Conservation (phyloP, 2,329 filamentous ascomycete genomes). For the Phyllosticta paracitricarpa region DNA sequence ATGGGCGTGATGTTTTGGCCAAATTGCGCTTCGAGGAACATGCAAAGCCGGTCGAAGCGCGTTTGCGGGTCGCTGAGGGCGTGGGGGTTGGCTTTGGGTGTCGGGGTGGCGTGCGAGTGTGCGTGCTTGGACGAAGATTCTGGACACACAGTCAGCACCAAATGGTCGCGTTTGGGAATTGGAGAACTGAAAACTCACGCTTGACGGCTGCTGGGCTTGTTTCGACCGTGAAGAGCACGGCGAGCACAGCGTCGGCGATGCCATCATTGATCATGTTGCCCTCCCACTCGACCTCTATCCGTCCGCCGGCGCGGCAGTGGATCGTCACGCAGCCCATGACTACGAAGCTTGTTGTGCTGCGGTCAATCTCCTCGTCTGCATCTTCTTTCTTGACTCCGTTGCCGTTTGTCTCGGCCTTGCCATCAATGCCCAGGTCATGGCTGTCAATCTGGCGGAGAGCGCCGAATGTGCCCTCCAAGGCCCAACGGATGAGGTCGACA, state of each 20-base stretch:
- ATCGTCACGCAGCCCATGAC: slow-evolving; percentile 89
- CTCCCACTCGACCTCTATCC: slow-evolving; percentile 92
- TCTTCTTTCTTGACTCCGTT: slow-evolving; percentile 40
- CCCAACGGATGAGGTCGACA: slow-evolving; percentile 86
- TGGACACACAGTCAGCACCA: slow-evolving; percentile 47
- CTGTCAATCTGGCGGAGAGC: slow-evolving; percentile 45
- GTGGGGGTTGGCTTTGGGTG: slow-evolving; percentile 54
- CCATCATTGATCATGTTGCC: slow-evolving; percentile 96
- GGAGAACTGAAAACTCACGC: slow-evolving; percentile 45
- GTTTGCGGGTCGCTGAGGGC: slow-evolving; percentile 61
- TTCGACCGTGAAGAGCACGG: slow-evolving; percentile 83
- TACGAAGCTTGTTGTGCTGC: slow-evolving; percentile 43
- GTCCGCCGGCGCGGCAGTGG: slow-evolving; percentile 64
- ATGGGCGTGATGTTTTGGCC: slow-evolving; percentile 75
- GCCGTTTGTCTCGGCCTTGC: slow-evolving; percentile 24
- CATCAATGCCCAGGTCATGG: slow-evolving; percentile 22
- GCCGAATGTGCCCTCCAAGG: slow-evolving; percentile 87
- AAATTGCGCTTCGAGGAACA: slow-evolving; percentile 97
- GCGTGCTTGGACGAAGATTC: slow-evolving; percentile 32
- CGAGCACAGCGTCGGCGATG: slow-evolving; percentile 94
- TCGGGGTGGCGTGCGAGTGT: slow-evolving; percentile 27
- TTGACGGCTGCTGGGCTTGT: slow-evolving; percentile 91
- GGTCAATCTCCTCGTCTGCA: slow-evolving; percentile 55
- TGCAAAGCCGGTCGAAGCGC: slow-evolving; percentile 73
- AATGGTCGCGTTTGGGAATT: background rate